Evolutionary conservation across 495 filamentous ascomycete species (phyloP), one percentile per base, ranked within the genome.

Genomic region (Tirmania nivea): DNA sequence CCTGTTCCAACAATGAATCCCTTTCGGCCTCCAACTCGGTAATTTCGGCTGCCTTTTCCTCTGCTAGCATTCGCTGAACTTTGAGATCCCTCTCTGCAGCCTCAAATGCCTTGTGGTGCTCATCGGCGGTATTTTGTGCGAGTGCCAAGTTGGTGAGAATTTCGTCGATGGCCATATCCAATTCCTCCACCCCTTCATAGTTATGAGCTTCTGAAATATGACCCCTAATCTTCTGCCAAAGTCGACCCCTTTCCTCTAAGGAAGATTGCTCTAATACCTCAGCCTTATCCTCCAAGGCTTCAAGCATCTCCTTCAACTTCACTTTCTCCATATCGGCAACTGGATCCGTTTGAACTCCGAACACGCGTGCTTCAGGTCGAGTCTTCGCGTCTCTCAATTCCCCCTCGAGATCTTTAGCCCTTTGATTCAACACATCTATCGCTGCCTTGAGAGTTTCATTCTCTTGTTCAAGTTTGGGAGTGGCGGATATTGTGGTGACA

Each of bases 101-200:
- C 8, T 35, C 55, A 31, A 52, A 54, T 10, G 60, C 35, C 17
- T 56, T 52, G 19, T 64, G 58, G 10, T 51, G 56, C 53, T 64
- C 62, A 25, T 61, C 57, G 12, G 62, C 62, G 19, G 52, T 58
- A 51, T 64, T 64, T n/a, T 56, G 61, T 14, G 62, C 58, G 51
- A 64, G 56, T 11, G 58, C 61, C 4, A 64, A 47, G 19, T 55
- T 61, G 12, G 58, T 64, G 34, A 64, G 51, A 17, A 64, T 61
- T 52, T 64, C 62, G 2, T 64, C 62, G 16, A 64, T 56, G 25
- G 62, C 61, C 61, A 64, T 64, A 52, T 64, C 61, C 10, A 64
- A 34, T n/a, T 58, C 55, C 37, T 57, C 55, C 21, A 56, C 55
- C 21, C 56, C 56, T 47, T 56, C 52, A 35, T 45, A 19, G 9